A percentile compares a stretch with the other conserved stretches of the same genome.
These are phyloP conservation scores for Aeschynomene evenia DNA, from an alignment of 306 rosid genomes.

Conservation along the genomic window DNA sequence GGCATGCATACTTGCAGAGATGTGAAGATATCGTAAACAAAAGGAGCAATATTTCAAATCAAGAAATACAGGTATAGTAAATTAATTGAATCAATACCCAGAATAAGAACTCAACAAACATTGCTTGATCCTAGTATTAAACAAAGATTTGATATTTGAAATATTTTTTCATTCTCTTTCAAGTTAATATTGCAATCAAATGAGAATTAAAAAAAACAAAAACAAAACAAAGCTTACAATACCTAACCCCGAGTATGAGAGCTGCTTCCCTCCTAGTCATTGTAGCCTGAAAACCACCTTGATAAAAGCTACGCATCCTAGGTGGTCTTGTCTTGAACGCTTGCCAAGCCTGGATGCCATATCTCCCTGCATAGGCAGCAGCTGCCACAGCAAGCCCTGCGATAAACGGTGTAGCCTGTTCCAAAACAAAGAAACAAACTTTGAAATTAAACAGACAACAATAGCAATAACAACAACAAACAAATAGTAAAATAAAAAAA, in stretches of 20 bases:
- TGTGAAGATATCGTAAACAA: background rate
- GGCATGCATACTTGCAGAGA: background rate
- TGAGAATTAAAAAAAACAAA: background rate
- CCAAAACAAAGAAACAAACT: slow-evolving; percentile 20
- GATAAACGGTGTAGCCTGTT: slow-evolving; percentile 59
- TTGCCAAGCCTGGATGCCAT: slow-evolving; percentile 78
- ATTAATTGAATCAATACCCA: background rate
- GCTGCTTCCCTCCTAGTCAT: slow-evolving; percentile 89
- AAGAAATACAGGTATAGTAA: background rate
- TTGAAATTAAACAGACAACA: slow-evolving; percentile 1
- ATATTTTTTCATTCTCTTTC: background rate
- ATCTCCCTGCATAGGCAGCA: slow-evolving; percentile 76
- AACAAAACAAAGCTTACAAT: background rate
- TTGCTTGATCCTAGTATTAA: background rate
- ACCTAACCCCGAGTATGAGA: slow-evolving; percentile 78
- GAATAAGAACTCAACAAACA: background rate
- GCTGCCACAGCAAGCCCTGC: slow-evolving; percentile 79
- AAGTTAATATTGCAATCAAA: background rate
- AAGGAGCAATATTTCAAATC: background rate
- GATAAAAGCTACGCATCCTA: slow-evolving; percentile 61
- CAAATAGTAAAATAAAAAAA: too few relatives aligned
- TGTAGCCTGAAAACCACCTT: slow-evolving; percentile 75
- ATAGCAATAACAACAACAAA: background rate
- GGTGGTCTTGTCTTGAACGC: slow-evolving; percentile 61
- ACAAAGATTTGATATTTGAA: background rate